These are phyloP conservation scores for Brettanomyces anomalus DNA, from an alignment of 805 yeast genomes.

Conservation along the genomic window DNA sequence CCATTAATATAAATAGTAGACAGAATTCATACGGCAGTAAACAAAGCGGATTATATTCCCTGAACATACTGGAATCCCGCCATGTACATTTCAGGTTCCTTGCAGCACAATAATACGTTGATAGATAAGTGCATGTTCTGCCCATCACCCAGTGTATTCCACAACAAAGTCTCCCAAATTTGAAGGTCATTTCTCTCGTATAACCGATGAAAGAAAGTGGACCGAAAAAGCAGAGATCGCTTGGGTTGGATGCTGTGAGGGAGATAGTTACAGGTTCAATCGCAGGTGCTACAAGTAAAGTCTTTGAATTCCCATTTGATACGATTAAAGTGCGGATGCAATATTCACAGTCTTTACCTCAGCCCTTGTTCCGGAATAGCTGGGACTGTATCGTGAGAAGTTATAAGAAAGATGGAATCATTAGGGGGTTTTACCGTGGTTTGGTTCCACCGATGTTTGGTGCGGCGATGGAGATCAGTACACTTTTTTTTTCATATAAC, in stretches of 20 bases:
- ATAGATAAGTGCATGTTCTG: too few species aligned
- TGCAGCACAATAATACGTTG: too few species aligned
- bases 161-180: too few species aligned
- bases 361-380: conserved; percentile 48
- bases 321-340: conserved; percentile 84
- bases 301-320: conserved; percentile 88
- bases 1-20: too few species aligned
- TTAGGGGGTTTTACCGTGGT: conserved; percentile 69
- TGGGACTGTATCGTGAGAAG: conserved; percentile 58
- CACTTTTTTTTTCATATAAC: conserved; percentile 61
- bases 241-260: conserved; percentile 18
- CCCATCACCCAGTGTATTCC: too few species aligned
- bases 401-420: conserved; percentile 56
- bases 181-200: too few species aligned
- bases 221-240: neutral
- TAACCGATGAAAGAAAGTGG: too few species aligned
- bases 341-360: conserved; percentile 51
- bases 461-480: conserved; percentile 84
- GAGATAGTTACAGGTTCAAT: conserved; percentile 43
- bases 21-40: too few species aligned
- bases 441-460: conserved; percentile 77
- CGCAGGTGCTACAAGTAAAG: conserved; percentile 78
- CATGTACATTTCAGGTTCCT: too few species aligned
- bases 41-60: too few species aligned
- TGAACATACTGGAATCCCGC: too few species aligned